Base-by-base conservation (phyloP, 2,329 filamentous ascomycete species). In the Exophiala spinifera region DNA sequence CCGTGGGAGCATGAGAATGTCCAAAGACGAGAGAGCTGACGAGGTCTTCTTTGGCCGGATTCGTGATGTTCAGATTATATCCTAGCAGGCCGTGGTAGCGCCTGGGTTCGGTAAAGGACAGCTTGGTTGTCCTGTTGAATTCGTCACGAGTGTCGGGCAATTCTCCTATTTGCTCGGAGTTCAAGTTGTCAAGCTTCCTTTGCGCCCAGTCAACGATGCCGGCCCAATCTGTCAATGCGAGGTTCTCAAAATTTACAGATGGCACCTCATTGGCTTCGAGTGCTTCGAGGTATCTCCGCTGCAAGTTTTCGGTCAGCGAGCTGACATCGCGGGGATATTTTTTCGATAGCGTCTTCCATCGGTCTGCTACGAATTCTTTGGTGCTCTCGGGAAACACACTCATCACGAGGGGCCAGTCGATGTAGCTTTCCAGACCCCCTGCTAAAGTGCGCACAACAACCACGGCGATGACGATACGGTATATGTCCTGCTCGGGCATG, bases 281-380 rank as follows among this genome's bases (percentile, higher is more conserved):
- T 2, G 75, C 77, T 39, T 72, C 69, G 11, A 75, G 61, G 54
- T 74, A 78, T 34, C 67, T 68, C 40, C 72, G 69, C 51, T 77
- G 75, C 55, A 79, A 76, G 52, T 76, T 72, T 21, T 66, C 66
- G 49, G 76, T 72, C 65, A 78, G 69, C 53, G 74, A 73, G 2
- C 68, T 63, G 23, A 78, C 64, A 39, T 75, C 70, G 23, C 72
- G 54, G 15, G 70, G 65, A 49, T 74, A 67, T 53, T 65, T 71
- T 36, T 61, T 67, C 15, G 71, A 61, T 17, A 77, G 61, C 2
- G 57, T 59, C 51, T 66, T 71, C 56, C 72, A 76, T 39, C 68
- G 65, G 1, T 69, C 65, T 37, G 70, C 65, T 13, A 78, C 67
- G 21, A 71, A 66, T n/a, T 63, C 60, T 13, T 69, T 58, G 31